These are phyloP conservation scores for Cercospora sesami DNA, from an alignment of 2,329 filamentous ascomycete species.

Conservation along the genomic window DNA sequence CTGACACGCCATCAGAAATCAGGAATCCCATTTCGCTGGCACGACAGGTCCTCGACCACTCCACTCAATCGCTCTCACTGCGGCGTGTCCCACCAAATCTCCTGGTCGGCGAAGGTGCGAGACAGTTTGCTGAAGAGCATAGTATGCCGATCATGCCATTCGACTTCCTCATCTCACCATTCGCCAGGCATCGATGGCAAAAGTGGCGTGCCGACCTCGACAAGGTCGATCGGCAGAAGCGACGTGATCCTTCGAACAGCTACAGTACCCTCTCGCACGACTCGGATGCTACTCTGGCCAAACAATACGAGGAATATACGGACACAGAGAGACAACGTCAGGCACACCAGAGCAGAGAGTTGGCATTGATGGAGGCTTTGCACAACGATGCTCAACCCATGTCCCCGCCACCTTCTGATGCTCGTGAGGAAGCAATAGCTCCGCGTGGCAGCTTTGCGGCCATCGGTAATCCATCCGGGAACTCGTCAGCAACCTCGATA, in stretches of 20 bases:
- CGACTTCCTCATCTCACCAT: slow-evolving; percentile 75
- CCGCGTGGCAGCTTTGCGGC: not conserved
- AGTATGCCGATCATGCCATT: slow-evolving; percentile 72
- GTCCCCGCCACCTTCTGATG: slow-evolving; percentile 37
- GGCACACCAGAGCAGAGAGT: slow-evolving; percentile 43
- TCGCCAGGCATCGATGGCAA: slow-evolving; percentile 73
- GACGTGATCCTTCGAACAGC: slow-evolving; percentile 29
- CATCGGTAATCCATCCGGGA: slow-evolving; percentile 29
- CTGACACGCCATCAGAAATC: slow-evolving; percentile 61
- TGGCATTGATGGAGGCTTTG: slow-evolving; percentile 36
- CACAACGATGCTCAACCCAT: slow-evolving; percentile 40
- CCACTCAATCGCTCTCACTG: slow-evolving; percentile 74
- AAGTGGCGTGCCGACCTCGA: slow-evolving; percentile 74
- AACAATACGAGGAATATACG: slow-evolving; percentile 10
- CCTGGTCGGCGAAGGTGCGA: slow-evolving; percentile 81
- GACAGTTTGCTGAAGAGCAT: slow-evolving; percentile 78
- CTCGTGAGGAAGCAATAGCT: slow-evolving; percentile 17
- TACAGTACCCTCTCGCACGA: slow-evolving; percentile 22
- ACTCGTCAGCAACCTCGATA: not conserved
- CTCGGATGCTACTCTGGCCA: slow-evolving; percentile 26
- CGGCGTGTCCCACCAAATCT: slow-evolving; percentile 90
- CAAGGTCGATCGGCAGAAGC: slow-evolving; percentile 56
- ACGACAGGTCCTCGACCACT: slow-evolving; percentile 75
- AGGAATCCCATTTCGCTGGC: slow-evolving; percentile 90
- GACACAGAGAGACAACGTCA: slow-evolving; percentile 30